These are phyloP conservation scores for Debaryomyces sp. DNA, from an alignment of 1,139 yeast species.

Conservation along the genomic window DNA sequence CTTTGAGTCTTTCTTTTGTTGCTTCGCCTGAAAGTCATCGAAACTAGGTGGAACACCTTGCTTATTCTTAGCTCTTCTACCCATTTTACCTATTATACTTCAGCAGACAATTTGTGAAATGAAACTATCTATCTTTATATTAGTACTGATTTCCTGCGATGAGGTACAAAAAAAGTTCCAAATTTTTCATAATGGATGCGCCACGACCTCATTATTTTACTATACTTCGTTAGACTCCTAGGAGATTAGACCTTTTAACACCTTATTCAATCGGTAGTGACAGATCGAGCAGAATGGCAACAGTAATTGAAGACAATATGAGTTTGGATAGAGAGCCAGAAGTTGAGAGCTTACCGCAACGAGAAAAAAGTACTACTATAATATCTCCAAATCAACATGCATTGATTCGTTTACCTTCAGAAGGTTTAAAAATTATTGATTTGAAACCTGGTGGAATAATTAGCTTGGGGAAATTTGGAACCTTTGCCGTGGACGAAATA, in stretches of 20 bases:
- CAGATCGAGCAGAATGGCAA: background rate
- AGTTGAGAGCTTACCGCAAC: background rate
- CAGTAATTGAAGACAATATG: background rate
- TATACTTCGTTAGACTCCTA: background rate
- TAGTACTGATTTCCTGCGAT: constrained; percentile 9
- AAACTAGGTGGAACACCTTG: constrained; percentile 87
- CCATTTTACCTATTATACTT: constrained; percentile 53
- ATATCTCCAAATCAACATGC: constrained; percentile 58
- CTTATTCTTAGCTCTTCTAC: constrained; percentile 88
- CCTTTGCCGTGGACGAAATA: constrained; percentile 72
- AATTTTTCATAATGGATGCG: constrained; percentile 12
- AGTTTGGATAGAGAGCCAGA: background rate
- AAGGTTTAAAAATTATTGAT: constrained; percentile 70
- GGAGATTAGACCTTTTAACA: background rate
- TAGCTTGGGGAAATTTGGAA: constrained; percentile 88
- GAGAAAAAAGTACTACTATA: constrained; percentile 20
- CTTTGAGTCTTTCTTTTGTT: constrained; percentile 48
- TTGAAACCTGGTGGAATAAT: constrained; percentile 61
- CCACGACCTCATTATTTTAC: constrained; percentile 11
- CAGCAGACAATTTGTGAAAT: background rate
- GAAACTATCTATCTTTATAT: constrained; percentile 2
- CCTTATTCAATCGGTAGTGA: background rate
- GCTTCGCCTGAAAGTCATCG: constrained; percentile 74
- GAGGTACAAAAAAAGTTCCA: constrained; percentile 13
- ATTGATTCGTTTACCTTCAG: constrained; percentile 78